These are phyloP conservation scores for Myriosclerotinia duriaeana DNA, from an alignment of 2,329 filamentous ascomycete species.

Conservation along the genomic window DNA sequence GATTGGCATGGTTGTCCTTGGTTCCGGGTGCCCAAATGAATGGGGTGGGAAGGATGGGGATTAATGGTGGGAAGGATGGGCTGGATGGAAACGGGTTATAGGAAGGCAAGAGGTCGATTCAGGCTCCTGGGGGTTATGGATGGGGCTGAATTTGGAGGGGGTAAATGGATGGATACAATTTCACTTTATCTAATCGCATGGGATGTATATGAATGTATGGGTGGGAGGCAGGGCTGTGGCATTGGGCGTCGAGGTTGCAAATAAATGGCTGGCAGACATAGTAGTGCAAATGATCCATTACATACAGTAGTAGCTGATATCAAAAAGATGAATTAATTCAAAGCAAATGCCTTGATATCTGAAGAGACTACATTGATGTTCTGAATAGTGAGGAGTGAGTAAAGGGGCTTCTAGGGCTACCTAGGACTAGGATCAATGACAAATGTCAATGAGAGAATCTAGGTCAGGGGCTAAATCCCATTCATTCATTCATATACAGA, in stretches of 20 bases:
- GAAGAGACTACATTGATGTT: neutral
- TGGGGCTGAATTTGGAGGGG: neutral
- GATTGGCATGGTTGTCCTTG: neutral
- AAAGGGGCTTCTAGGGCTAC: too few species aligned
- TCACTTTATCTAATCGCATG: conserved; percentile 9
- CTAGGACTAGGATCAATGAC: too few species aligned
- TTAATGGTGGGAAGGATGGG: neutral
- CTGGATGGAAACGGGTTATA: neutral
- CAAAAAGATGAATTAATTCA: neutral
- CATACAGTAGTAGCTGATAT: neutral
- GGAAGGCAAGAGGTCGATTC: conserved; percentile 12
- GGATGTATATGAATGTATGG: conserved; percentile 10
- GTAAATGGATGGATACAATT: neutral
- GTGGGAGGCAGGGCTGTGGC: neutral
- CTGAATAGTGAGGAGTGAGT: neutral
- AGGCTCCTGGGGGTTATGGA: neutral
- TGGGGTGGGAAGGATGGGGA: conserved; percentile 10
- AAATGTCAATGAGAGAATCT: too few species aligned
- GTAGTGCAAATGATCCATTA: conserved; percentile 3
- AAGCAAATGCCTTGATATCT: neutral
- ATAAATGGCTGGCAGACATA: conserved; percentile 7
- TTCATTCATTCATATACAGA: too few species aligned
- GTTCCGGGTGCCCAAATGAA: neutral
- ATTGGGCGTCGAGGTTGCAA: conserved; percentile 1
- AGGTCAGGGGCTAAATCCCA: too few species aligned